phyloP scores from a whole-genome alignment of 352 stramenopile species.

The Lagenidium giganteum region DNA sequence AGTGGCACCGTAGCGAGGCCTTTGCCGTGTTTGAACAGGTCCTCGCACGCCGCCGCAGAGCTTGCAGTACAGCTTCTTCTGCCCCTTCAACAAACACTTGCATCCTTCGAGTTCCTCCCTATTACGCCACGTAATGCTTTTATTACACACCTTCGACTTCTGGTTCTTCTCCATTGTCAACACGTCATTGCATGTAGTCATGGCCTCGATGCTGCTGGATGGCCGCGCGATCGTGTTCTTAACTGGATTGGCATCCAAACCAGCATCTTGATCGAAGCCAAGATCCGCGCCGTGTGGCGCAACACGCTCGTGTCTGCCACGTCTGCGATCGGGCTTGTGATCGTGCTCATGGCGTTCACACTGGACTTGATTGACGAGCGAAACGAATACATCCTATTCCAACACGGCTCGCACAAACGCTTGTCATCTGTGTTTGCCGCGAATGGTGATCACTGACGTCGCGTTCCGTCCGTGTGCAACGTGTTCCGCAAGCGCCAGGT shows the following conservation, averaged over 20 bases:
- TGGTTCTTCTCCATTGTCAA: slow-evolving; percentile 5
- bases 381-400: no score
- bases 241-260: slow-evolving; percentile 1
- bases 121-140: no score
- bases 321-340: background rate
- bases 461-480: slow-evolving; percentile 2
- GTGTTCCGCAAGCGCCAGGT: slow-evolving; percentile 1
- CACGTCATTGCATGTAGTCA: no score
- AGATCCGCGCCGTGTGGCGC: background rate
- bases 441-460: slow-evolving; percentile 2
- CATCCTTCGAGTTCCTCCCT: no score
- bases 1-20: slow-evolving; percentile 26
- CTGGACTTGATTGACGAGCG: no score
- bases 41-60: no score
- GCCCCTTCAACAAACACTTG: no score
- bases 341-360: slow-evolving; percentile 2
- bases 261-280: slow-evolving; percentile 6
- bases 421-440: background rate
- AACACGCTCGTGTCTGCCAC: background rate
- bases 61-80: no score
- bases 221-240: background rate
- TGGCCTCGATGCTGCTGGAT: background rate
- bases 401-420: background rate
- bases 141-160: background rate
- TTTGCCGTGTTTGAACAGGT: no score